A percentile compares a stretch with the other conserved stretches of the same genome.
phyloP scores from a whole-genome alignment of 2,329 filamentous ascomycete genomes.

The Fusarium napiforme region DNA sequence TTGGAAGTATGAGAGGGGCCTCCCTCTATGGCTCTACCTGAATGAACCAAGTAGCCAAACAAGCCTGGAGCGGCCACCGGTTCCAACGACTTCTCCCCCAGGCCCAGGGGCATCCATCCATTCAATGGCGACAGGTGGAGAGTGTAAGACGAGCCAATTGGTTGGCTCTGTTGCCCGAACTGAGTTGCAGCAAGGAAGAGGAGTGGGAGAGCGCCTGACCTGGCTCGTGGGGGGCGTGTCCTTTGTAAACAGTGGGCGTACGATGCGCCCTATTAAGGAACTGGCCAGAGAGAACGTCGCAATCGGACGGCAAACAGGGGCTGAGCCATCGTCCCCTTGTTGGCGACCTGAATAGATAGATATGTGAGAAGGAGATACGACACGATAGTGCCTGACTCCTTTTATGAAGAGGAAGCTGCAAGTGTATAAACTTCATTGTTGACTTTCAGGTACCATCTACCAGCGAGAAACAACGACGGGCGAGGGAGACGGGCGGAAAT shows the following conservation, averaged over 20 bases:
- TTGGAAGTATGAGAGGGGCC: slow-evolving; percentile 37
- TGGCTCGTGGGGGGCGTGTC: slow-evolving; percentile 21
- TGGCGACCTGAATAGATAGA: slow-evolving; percentile 20
- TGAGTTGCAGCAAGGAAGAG: slow-evolving; percentile 41
- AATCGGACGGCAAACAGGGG: slow-evolving; percentile 40
- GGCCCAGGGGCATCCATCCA: slow-evolving; percentile 34
- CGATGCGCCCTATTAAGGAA: slow-evolving; percentile 32
- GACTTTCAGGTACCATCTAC: background rate
- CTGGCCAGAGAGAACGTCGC: slow-evolving; percentile 39
- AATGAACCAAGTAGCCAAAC: slow-evolving; percentile 36
- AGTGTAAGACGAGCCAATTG: slow-evolving; percentile 32
- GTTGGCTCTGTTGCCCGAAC: slow-evolving; percentile 37
- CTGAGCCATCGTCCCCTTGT: slow-evolving; percentile 30
- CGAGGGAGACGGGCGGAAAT: slow-evolving; percentile 8
- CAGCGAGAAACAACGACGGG: background rate
- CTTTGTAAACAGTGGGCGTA: slow-evolving; percentile 8
- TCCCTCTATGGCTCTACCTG: slow-evolving; percentile 6
- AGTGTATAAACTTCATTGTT: background rate
- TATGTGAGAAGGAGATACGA: slow-evolving; percentile 7
- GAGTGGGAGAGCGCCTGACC: slow-evolving; percentile 16
- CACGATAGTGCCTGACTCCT: slow-evolving; percentile 5
- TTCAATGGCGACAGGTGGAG: slow-evolving; percentile 40
- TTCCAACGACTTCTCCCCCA: slow-evolving; percentile 44
- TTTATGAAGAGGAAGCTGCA: background rate
- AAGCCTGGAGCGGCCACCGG: slow-evolving; percentile 30